Evolutionary conservation across 345 rosid species (phyloP).

Genomic region (Pistacia integerrima): DNA sequence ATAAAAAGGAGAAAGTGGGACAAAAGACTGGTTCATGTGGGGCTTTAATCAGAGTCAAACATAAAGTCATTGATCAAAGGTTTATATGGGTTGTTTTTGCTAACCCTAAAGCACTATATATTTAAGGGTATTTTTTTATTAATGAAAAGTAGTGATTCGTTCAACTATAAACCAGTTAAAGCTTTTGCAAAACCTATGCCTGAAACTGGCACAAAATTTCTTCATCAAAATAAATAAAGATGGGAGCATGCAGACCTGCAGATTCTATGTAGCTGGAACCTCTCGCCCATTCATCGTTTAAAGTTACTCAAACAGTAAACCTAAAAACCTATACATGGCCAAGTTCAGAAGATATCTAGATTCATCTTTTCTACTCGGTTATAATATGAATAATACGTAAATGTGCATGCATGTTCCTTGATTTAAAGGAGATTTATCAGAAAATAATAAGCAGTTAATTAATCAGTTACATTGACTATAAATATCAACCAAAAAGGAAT

Average conservation of each 20-base stretch:
- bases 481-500: background rate
- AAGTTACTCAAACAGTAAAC: constrained; percentile 3
- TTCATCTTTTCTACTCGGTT: no score
- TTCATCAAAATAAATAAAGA: background rate
- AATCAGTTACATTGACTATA: background rate
- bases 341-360: background rate
- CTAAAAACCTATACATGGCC: background rate
- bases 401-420: background rate
- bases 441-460: background rate
- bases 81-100: constrained; percentile 2
- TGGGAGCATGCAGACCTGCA: background rate
- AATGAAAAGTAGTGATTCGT: background rate
- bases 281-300: constrained; percentile 6
- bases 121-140: background rate
- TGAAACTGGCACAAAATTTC: background rate
- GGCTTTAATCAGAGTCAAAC: constrained; percentile 36
- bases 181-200: background rate
- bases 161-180: background rate
- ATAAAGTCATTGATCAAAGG: constrained; percentile 24
- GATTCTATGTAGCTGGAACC: background rate
- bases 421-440: background rate
- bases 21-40: constrained; percentile 26
- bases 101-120: background rate
- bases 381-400: no score
- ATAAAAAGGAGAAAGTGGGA: constrained; percentile 21